phyloP scores from a whole-genome alignment of 2,329 filamentous ascomycete species.

The Rasamsonia emersonii region DNA sequence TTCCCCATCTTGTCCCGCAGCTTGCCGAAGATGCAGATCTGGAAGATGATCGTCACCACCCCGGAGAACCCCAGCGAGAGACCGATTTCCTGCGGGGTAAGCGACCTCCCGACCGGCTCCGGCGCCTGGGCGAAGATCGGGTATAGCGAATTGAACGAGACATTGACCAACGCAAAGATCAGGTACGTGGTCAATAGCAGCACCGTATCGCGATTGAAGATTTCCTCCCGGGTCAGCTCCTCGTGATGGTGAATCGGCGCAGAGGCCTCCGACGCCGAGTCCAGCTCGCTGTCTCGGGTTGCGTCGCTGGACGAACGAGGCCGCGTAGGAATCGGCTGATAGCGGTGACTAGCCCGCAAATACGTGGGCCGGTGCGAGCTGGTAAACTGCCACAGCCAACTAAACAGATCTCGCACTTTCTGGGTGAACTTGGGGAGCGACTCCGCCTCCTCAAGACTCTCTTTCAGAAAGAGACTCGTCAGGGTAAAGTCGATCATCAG shows the following conservation, averaged over 20 bases:
- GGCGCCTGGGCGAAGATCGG: slow-evolving; percentile 79
- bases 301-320: slow-evolving; percentile 10
- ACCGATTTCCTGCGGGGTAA: slow-evolving; percentile 74
- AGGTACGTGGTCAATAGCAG: slow-evolving; percentile 77
- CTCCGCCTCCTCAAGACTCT: slow-evolving; percentile 65
- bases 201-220: slow-evolving; percentile 74
- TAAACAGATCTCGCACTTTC: slow-evolving; percentile 52
- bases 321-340: slow-evolving; percentile 1
- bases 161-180: slow-evolving; percentile 88
- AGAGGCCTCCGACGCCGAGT: slow-evolving; percentile 35
- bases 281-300: slow-evolving; percentile 36
- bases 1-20: slow-evolving; percentile 76
- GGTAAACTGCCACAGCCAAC: slow-evolving; percentile 63
- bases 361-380: slow-evolving; percentile 52
- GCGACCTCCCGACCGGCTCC: slow-evolving; percentile 65
- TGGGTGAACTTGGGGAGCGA: slow-evolving; percentile 52
- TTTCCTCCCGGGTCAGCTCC: slow-evolving; percentile 46
- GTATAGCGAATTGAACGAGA: slow-evolving; percentile 90
- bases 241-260: slow-evolving; percentile 30
- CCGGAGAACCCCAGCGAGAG: slow-evolving; percentile 78
- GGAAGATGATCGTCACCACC: slow-evolving; percentile 77
- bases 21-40: slow-evolving; percentile 73
- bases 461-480: slow-evolving; percentile 72
- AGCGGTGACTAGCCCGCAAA: slow-evolving; percentile 31
- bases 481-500: slow-evolving; percentile 65